Base-by-base conservation (phyloP, 192 early-diverging fungal species). In the Coemansia sp. region DNA sequence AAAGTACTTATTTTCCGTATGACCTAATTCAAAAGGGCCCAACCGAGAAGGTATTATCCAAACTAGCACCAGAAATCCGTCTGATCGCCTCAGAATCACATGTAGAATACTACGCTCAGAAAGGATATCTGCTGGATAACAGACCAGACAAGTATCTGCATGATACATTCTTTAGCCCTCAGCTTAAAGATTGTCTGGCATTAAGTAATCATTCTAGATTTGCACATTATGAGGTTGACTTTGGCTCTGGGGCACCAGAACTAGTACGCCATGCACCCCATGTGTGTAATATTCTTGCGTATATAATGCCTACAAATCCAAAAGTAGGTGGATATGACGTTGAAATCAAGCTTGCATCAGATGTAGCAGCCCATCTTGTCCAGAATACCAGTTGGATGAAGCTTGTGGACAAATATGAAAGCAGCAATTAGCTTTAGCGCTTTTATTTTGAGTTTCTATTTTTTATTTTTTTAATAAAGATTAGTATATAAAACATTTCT, bases 241-340 rank as follows among this genome's bases (percentile, higher is more conserved):
- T 56, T 56, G 54, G 54, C 19, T 9, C 54, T 2, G 54, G 54
- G 11, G 32, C 0, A 9, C 54, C 54, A 56, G 13, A 18, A 6
- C 19, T 37, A 7, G 54, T 56, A 12, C 54, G 54, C 23, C 54
- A 13, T 23, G 32, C 32, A 15, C 54, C 32, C 7, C 18, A 32
- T 56, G 54, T 23, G 32, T 56, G 19, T 56, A 18, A 18, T 5
- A n/a, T 26, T 15, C 11, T 56, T 32, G 32, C 13, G 0, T 56
- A 26, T 23, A n/a, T 56, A 32, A 56, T 56, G 54, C 54, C 54
- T n/a, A 10, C 21, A 12, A 23, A 56, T n/a, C 54, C 54, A 56
- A 37, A 9, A 37, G 32, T 37, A 9, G 32, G 32, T 21, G 54
- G 54, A 32, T 56, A 56, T 21, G 54, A 56, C 7, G 5, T 56